phyloP scores from a whole-genome alignment of 179 eudicot genomes.

The Spergularia azorica region DNA sequence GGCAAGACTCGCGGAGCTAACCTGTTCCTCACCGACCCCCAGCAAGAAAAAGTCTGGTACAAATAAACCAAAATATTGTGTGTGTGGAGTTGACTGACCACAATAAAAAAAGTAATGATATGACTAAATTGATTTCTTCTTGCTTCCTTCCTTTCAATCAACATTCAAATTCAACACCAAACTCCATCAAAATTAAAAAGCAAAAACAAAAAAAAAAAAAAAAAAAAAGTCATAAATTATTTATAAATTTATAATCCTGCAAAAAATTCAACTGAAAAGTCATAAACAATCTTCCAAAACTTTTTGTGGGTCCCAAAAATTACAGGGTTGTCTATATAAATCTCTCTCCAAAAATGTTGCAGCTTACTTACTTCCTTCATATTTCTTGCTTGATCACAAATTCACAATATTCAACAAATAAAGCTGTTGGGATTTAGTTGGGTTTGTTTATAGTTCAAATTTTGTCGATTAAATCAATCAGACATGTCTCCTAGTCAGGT shows the following conservation, averaged over 20 bases:
- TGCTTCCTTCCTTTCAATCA: not conserved
- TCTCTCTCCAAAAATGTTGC: conserved; percentile 31
- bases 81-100: conserved; percentile 3
- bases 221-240: not conserved
- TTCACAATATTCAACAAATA: not conserved
- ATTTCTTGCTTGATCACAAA: conserved; percentile 17
- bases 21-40: no score
- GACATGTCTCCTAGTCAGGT: conserved; percentile 50
- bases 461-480: not conserved
- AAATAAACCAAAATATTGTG: not conserved
- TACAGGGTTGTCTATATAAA: not conserved
- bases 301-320: conserved; percentile 15
- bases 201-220: no score
- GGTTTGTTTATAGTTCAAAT: not conserved
- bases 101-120: not conserved
- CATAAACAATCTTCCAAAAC: not conserved
- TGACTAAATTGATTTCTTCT: not conserved
- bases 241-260: no score
- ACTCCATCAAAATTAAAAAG: not conserved
- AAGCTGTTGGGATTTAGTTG: conserved; percentile 6
- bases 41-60: no score
- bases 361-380: conserved; percentile 4
- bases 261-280: not conserved
- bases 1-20: no score
- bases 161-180: not conserved